Percentiles rank a stretch among this genome's conserved stretches.
Evolutionary conservation across 768 basidiomycete species (phyloP).

Genomic region (Suillus discolor): DNA sequence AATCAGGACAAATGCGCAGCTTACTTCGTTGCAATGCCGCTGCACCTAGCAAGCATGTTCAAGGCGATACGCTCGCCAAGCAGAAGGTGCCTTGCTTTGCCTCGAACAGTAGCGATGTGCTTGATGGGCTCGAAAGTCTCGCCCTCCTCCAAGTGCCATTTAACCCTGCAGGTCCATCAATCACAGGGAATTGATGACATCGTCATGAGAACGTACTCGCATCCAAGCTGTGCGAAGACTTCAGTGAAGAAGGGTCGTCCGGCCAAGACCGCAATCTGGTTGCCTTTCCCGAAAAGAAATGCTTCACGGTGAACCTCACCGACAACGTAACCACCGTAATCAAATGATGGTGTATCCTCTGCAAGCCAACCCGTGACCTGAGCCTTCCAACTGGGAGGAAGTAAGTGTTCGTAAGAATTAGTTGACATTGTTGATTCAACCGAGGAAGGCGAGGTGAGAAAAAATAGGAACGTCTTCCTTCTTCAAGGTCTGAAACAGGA

Average conservation of each 20-base stretch:
- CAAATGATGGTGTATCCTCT: conserved; percentile 95
- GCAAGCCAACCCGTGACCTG: conserved; percentile 82
- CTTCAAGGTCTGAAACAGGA: background rate
- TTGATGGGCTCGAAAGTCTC: conserved; percentile 77
- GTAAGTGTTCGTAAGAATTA: conserved; percentile 57
- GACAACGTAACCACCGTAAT: conserved; percentile 95
- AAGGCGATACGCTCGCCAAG: conserved; percentile 92
- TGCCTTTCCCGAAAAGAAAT: conserved; percentile 88
- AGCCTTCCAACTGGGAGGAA: conserved; percentile 91
- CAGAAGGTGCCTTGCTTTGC: conserved; percentile 84
- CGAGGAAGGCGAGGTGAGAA: background rate
- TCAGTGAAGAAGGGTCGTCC: conserved; percentile 96
- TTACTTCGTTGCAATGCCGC: conserved; percentile 95
- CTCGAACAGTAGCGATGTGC: conserved; percentile 88
- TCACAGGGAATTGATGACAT: background rate
- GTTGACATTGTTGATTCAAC: conserved; percentile 17
- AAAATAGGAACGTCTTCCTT: background rate
- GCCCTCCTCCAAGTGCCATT: conserved; percentile 92
- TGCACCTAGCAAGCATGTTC: conserved; percentile 92
- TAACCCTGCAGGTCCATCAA: conserved; percentile 57
- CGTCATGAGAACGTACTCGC: conserved; percentile 66
- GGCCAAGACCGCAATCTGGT: conserved; percentile 76
- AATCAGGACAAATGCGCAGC: conserved; percentile 22
- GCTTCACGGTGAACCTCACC: conserved; percentile 88
- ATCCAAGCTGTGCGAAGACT: conserved; percentile 85